Base-by-base conservation (phyloP, 768 basidiomycete genomes). In the Piloderma croceum region DNA sequence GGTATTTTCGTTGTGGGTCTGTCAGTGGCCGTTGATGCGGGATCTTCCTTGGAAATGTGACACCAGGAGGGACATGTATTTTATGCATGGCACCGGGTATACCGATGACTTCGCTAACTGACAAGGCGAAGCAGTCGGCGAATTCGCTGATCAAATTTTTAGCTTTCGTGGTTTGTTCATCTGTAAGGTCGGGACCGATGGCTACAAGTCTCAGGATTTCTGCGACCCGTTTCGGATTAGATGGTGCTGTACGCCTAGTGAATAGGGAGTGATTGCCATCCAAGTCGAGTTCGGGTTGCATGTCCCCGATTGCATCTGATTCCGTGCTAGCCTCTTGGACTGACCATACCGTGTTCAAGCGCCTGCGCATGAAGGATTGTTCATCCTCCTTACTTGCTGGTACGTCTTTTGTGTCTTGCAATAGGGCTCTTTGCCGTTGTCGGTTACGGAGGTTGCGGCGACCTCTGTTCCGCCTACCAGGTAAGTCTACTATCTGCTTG, bases 81-180 rank as follows among this genome's bases (percentile, higher is more conserved):
- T 34, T 31, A 36, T 62, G 60, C 12, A 47, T 45, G 0, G 41
- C 46, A 27, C 43, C 47, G 3, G 44, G 23, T 0, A 58, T 54
- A 0, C 45, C 43, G 6, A 39, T 20, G 1, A 62, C 60, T 25
- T 62, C 57, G 17, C 43, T 42, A 60, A 70, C 46, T 0, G 61
- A 58, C 2, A 70, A 46, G 4, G 67, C 65, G 39, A 69, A 74
- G 20, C 57, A 48, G 44, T 71, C 67, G 0, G 70, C 64, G 38
- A 54, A 69, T 34, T 61, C 41, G 0, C 5, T 27, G 0, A 72
- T 23, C 3, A 69, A 34, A 0, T 25, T 38, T 0, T 32, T 15
- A 0, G 68, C 60, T 10, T 44, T 12, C 3, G 7, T 10, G 2
- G 43, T 34, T 36, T 74, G 33, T 0, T 43, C 42, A 1, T 25